phyloP scores from a whole-genome alignment of 805 yeast species.

The Kazachstania kunashirensis region DNA sequence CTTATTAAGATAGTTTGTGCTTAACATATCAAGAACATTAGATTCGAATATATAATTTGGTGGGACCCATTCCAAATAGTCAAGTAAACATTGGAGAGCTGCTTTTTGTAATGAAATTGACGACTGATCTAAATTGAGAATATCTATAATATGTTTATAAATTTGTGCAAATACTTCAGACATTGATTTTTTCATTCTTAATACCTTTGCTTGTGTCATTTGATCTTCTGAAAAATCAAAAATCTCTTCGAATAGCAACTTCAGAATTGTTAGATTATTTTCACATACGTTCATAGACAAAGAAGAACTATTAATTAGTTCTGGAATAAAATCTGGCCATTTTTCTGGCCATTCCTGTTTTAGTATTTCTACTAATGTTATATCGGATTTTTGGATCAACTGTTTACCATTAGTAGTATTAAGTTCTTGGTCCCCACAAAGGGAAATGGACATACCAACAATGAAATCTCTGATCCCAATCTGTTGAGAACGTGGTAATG shows the following conservation, averaged over 20 bases:
- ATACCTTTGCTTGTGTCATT: conserved; percentile 88
- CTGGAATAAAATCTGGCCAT: conserved; percentile 95
- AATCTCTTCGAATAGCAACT: conserved; percentile 82
- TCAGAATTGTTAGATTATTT: conserved; percentile 85
- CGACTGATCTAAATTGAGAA: conserved; percentile 62
- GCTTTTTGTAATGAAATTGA: conserved; percentile 69
- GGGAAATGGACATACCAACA: conserved; percentile 81
- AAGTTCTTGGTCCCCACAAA: conserved; percentile 62
- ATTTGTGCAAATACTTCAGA: conserved; percentile 83
- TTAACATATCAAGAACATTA: conserved; percentile 55
- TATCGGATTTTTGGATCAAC: conserved; percentile 80
- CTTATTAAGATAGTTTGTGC: conserved; percentile 63
- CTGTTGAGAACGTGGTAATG: conserved; percentile 76
- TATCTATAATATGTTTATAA: conserved; percentile 81
- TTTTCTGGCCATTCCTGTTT: conserved; percentile 98
- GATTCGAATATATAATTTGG: conserved; percentile 78
- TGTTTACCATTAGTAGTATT: conserved; percentile 54
- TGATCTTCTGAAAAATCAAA: conserved; percentile 87
- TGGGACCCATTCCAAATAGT: conserved; percentile 91
- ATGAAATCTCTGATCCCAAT: conserved; percentile 85
- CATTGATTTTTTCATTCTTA: conserved; percentile 68
- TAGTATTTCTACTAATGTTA: conserved; percentile 82
- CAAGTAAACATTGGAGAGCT: conserved; percentile 66
- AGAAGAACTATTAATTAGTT: conserved; percentile 70
- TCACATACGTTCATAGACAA: conserved; percentile 87